A percentile compares a stretch with the other conserved stretches of the same genome.
Conservation (phyloP, 208 protist genomes). For the Blastocrithidia nonstop region DNA sequence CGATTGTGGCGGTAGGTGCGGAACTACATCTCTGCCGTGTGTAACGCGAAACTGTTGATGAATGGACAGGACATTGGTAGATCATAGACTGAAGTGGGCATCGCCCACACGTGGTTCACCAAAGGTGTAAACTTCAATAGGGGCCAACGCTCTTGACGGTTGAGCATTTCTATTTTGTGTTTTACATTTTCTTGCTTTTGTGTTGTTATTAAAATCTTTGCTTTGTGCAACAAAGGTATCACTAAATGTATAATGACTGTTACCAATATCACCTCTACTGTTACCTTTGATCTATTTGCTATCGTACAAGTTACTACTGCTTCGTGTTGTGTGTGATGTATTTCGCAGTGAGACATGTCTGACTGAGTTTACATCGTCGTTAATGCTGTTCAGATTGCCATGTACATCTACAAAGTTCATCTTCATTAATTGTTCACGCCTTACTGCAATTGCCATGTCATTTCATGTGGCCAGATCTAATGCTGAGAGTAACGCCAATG, state of each 20-base stretch:
- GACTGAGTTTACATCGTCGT: no score
- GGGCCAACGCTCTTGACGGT: background rate
- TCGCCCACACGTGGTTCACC: conserved; percentile 58
- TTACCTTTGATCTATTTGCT: background rate
- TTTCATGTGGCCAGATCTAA: conserved; percentile 13
- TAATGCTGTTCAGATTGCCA: no score
- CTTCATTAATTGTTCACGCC: background rate
- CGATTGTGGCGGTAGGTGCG: conserved; percentile 24
- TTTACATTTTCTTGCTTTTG: conserved; percentile 8
- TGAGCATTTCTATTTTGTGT: conserved; percentile 2
- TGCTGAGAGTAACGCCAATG: conserved; percentile 28
- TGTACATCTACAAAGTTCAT: no score
- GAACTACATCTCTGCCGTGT: conserved; percentile 30
- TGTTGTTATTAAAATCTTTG: background rate
- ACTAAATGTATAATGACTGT: background rate
- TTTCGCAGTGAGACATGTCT: no score
- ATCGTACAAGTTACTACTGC: no score
- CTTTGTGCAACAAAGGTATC: background rate
- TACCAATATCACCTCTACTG: background rate
- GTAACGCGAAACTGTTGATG: conserved; percentile 25
- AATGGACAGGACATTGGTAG: conserved; percentile 7
- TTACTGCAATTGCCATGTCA: background rate
- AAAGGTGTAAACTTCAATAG: conserved; percentile 54
- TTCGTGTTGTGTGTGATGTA: no score
- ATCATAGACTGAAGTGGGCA: conserved; percentile 19